Conservation (phyloP, 352 stramenopile genomes). For the Thraustochytrium sp. region DNA sequence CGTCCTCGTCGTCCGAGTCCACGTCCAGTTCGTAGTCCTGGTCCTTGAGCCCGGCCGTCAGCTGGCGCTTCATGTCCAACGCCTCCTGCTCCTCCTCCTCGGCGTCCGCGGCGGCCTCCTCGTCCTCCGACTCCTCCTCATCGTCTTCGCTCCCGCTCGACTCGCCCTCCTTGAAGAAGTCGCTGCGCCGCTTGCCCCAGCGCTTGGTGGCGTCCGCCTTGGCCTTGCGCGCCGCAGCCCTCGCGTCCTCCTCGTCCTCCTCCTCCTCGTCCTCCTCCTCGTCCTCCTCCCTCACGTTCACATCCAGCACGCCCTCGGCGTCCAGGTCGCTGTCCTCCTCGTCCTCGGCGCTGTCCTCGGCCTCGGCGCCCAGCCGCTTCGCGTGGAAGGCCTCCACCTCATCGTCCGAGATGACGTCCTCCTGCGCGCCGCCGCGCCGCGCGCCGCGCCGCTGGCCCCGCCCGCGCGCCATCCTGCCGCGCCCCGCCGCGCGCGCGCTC, state of each 20-base stretch:
- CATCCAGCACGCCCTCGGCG: slow-evolving; percentile 30
- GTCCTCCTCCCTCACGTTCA: slow-evolving; percentile 30
- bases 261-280: slow-evolving; percentile 36
- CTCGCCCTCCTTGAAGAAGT: slow-evolving; percentile 42
- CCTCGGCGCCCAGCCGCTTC: neutral
- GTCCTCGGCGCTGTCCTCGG: neutral
- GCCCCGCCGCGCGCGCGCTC: too few species aligned
- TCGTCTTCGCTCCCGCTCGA: slow-evolving; percentile 4
- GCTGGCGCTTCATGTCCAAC: slow-evolving; percentile 8
- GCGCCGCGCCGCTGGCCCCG: neutral
- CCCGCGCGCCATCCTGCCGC: neutral
- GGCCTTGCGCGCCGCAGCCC: too few species aligned
- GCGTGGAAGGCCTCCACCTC: slow-evolving; percentile 11
- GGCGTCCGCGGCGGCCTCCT: slow-evolving; percentile 45
- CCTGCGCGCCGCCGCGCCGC: neutral
- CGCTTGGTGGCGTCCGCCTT: neutral
- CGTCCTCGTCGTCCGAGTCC: slow-evolving; percentile 25
- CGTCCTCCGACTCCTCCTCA: slow-evolving; percentile 39
- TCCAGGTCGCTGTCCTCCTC: slow-evolving; percentile 38
- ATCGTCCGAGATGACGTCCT: neutral
- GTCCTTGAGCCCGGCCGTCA: neutral
- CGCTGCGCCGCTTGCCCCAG: neutral
- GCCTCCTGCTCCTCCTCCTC: slow-evolving; percentile 40
- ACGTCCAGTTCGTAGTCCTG: slow-evolving; percentile 32
- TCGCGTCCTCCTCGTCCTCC: neutral